Base-by-base conservation (phyloP, 495 filamentous ascomycete genomes). In the Hypoxylon subgilvum region DNA sequence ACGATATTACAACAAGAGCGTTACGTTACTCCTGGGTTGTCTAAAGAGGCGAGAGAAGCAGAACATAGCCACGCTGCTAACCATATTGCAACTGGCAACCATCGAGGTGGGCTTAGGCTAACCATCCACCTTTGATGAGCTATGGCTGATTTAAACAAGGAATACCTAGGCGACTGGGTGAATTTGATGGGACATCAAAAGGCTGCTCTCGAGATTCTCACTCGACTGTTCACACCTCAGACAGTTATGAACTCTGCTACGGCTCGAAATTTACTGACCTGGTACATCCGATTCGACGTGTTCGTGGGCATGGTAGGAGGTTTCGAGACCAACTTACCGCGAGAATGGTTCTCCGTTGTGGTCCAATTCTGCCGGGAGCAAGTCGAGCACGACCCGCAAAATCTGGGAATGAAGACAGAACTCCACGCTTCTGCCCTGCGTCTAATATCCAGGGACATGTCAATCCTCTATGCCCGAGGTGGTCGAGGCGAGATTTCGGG, bases 111-210 rank as follows among this genome's bases (percentile, higher is more conserved):
- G 76, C 14, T 21, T 39, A 42, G 25, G 38, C 21, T 16, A 18
- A 31, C 45, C 7, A 44, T n/a, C 31, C 30, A 12, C 14, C 18
- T 50, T 27, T 6, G 40, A 14, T 17, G 22, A 47, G 23, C 21
- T 13, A 7, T 51, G 61, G 63, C 79, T 60, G 73, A 74, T 40
- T 8, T 41, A 5, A 38, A 61, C 18, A 65, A 97, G 93, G 94
- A 97, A 74, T 94, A 89, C 63, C 81, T 96, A 49, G 94, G 94
- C 6, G 94, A 98, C 67, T 97, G 90, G 90, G 83, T 91, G 45
- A 96, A 93, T 65, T 78, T 97, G 35, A 84, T 93, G 67, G 88
- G 90, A 25, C 94, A 98, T 72, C 92, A 96, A 71, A 92, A 86
- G 71, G 94, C 93, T 4, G 93, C 94, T 1, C 83, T 89, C 65